Evolutionary conservation across 2,329 filamentous ascomycete genomes (phyloP).

Genomic region (Thelonectria rubi): DNA sequence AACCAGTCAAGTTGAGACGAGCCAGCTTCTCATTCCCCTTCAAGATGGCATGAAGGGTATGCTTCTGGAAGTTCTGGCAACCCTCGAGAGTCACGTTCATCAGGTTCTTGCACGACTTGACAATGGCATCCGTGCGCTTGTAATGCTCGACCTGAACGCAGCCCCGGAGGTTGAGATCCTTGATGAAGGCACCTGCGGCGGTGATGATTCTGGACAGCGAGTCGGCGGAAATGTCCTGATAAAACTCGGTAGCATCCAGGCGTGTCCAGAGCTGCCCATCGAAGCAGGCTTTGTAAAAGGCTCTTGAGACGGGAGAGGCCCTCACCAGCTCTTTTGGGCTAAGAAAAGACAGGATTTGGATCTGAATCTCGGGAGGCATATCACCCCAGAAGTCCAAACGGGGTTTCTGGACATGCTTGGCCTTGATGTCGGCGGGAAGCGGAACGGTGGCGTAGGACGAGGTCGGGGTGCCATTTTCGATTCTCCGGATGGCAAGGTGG

Average conservation of each 20-base stretch:
- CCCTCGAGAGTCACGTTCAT: constrained; percentile 89
- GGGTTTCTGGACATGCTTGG: constrained; percentile 47
- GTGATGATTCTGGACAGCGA: constrained; percentile 86
- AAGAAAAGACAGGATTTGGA: constrained; percentile 80
- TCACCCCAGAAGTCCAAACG: constrained; percentile 77
- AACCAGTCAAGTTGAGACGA: constrained; percentile 86
- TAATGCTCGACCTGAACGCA: constrained; percentile 89
- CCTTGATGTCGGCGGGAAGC: constrained; percentile 70
- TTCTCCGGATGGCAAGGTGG: constrained; percentile 63
- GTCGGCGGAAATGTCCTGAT: constrained; percentile 84
- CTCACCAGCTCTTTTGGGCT: constrained; percentile 82
- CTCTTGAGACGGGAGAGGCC: constrained; percentile 78
- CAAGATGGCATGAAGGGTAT: constrained; percentile 80
- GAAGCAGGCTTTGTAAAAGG: constrained; percentile 85
- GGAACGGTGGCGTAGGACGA: constrained; percentile 61
- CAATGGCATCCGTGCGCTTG: constrained; percentile 78
- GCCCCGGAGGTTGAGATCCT: constrained; percentile 87
- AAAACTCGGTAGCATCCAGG: constrained; percentile 87
- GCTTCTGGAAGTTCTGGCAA: constrained; percentile 82
- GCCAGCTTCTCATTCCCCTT: constrained; percentile 77
- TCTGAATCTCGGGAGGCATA: constrained; percentile 83
- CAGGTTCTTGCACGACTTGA: constrained; percentile 86
- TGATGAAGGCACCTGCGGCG: constrained; percentile 87
- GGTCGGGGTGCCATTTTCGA: constrained; percentile 58
- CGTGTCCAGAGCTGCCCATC: constrained; percentile 93